phyloP scores from a whole-genome alignment of 2,329 filamentous ascomycete species.

The Verticillium zaregamsianum region DNA sequence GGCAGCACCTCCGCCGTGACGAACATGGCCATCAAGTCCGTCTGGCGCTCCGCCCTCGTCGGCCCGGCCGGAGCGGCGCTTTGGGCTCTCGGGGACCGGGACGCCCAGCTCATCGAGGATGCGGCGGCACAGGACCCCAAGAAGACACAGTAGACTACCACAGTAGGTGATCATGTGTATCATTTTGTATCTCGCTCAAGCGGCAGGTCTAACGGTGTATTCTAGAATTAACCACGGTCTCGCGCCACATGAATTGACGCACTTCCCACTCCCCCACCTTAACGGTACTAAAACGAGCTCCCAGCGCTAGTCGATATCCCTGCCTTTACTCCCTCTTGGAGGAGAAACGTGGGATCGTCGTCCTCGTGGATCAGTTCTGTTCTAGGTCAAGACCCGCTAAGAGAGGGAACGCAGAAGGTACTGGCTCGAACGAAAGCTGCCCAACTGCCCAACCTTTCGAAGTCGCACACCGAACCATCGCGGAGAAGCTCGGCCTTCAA shows the following conservation, averaged over 20 bases:
- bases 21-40: constrained; percentile 3
- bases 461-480: background rate
- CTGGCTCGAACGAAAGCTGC: too few species aligned
- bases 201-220: too few species aligned
- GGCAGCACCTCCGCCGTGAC: background rate
- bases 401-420: too few species aligned
- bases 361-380: too few species aligned
- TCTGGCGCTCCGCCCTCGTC: constrained; percentile 7
- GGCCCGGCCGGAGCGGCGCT: constrained; percentile 14
- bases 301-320: too few species aligned
- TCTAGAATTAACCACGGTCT: too few species aligned
- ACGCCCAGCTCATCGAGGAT: constrained; percentile 4
- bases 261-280: too few species aligned
- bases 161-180: background rate
- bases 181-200: background rate
- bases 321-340: too few species aligned
- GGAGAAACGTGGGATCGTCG: too few species aligned
- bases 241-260: too few species aligned
- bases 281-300: too few species aligned
- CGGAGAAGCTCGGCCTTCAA: background rate
- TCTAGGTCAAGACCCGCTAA: too few species aligned
- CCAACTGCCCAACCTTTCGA: background rate
- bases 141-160: background rate
- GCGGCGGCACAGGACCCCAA: background rate
- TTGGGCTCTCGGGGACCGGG: constrained; percentile 14